Conservation (phyloP, 371 early-diverging fungal genomes). For the Haplosporangium sp. region DNA sequence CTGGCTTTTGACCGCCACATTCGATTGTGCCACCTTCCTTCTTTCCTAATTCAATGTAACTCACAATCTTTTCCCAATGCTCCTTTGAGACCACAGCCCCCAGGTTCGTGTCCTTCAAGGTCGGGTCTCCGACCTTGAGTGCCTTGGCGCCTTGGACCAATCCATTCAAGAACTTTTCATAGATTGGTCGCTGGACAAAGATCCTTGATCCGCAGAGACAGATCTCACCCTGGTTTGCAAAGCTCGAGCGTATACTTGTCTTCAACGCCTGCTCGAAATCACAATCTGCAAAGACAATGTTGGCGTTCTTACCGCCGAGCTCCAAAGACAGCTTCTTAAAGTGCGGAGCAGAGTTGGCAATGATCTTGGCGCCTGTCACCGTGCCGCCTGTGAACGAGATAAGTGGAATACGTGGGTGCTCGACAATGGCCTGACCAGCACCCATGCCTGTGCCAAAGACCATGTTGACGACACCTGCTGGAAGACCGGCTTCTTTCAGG, state of each 20-base stretch:
- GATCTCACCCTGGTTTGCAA: constrained; percentile 81
- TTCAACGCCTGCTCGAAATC: constrained; percentile 71
- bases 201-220: constrained; percentile 74
- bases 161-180: constrained; percentile 64
- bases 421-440: constrained; percentile 73
- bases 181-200: constrained; percentile 73
- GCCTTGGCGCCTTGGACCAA: constrained; percentile 57
- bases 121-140: constrained; percentile 77
- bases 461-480: constrained; percentile 82
- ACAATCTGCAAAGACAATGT: constrained; percentile 78
- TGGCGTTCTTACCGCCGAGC: constrained; percentile 84
- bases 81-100: constrained; percentile 72
- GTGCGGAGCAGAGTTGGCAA: constrained; percentile 57
- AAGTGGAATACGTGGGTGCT: constrained; percentile 71
- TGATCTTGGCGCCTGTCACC: constrained; percentile 72
- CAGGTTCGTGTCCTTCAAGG: constrained; percentile 59
- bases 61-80: constrained; percentile 76
- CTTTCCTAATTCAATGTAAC: constrained; percentile 73
- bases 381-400: constrained; percentile 87
- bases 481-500: constrained; percentile 73
- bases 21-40: constrained; percentile 75
- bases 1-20: constrained; percentile 57
- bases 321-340: constrained; percentile 81
- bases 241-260: constrained; percentile 66
- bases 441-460: constrained; percentile 75